Evolutionary conservation across 1,284 basidiomycete species (phyloP).

Genomic region (Laetiporus sulphureus): DNA sequence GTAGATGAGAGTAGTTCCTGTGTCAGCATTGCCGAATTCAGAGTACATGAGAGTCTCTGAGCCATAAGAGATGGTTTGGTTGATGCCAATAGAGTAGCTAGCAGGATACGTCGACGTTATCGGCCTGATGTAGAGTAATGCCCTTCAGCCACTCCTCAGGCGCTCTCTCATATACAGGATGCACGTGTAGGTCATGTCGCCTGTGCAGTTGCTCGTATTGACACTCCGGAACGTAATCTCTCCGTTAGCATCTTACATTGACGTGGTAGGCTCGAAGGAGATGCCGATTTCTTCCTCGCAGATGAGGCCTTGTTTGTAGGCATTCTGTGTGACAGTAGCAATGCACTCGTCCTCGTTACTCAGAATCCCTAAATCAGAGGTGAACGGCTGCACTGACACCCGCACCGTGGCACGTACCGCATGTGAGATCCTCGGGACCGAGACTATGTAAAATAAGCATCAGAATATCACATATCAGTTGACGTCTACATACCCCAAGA

Average conservation of each 20-base stretch:
- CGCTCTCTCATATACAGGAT: too few species aligned
- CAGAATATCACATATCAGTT: not conserved
- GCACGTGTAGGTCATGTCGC: constrained; percentile 37
- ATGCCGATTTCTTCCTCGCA: constrained; percentile 33
- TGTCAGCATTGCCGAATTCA: constrained; percentile 14
- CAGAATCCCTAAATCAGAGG: not conserved
- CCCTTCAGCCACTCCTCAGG: too few species aligned
- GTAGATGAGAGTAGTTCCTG: constrained; percentile 20
- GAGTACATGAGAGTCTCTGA: constrained; percentile 5
- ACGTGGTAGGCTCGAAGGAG: too few species aligned
- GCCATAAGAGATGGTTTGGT: constrained; percentile 15
- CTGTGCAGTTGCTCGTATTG: constrained; percentile 40
- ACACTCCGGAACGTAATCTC: constrained; percentile 36
- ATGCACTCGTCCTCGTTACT: constrained; percentile 19
- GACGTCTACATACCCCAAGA: constrained; percentile 32
- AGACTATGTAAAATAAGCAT: not conserved
- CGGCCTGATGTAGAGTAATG: too few species aligned
- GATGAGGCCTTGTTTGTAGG: constrained; percentile 27
- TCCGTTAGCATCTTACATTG: constrained; percentile 26
- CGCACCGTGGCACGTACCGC: not conserved
- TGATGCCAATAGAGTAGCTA: constrained; percentile 15
- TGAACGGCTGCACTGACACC: not conserved
- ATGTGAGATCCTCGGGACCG: constrained; percentile 1
- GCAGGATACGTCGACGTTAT: constrained; percentile 26
- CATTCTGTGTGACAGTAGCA: constrained; percentile 37